Percentiles rank a stretch among this genome's conserved stretches.
phyloP scores from a whole-genome alignment of 1,284 basidiomycete genomes.

The Lentinus polychrous region DNA sequence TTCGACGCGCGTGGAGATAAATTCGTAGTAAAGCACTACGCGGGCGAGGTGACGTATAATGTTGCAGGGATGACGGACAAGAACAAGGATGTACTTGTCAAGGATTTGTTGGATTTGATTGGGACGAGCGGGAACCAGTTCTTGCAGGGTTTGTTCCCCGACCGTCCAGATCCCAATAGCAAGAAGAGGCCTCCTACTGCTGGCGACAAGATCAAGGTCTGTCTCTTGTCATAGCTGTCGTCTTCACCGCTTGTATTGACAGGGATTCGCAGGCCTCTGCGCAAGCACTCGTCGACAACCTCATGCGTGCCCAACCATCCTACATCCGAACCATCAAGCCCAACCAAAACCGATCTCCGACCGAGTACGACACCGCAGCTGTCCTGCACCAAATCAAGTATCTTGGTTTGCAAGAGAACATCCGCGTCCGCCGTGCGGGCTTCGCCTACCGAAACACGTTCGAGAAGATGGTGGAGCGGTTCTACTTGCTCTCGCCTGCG shows the following conservation, averaged over 20 bases:
- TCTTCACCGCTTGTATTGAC: constrained; percentile 6
- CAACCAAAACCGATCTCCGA: constrained; percentile 91
- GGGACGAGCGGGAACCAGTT: constrained; percentile 78
- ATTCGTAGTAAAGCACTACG: constrained; percentile 92
- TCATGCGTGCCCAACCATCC: constrained; percentile 94
- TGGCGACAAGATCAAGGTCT: constrained; percentile 94
- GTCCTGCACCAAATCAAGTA: constrained; percentile 99
- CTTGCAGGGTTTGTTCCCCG: constrained; percentile 87
- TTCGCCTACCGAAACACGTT: constrained; percentile 98
- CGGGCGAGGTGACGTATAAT: constrained; percentile 98
- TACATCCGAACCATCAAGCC: constrained; percentile 99
- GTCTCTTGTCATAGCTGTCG: constrained; percentile 11
- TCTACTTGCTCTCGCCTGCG: constrained; percentile 91
- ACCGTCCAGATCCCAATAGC: constrained; percentile 91
- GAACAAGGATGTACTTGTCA: constrained; percentile 97
- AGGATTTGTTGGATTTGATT: constrained; percentile 91
- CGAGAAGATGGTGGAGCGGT: constrained; percentile 97
- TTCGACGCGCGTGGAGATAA: constrained; percentile 90
- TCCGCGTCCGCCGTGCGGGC: constrained; percentile 92
- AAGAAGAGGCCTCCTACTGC: constrained; percentile 99
- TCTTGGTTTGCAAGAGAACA: constrained; percentile 97
- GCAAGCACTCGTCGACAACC: constrained; percentile 89
- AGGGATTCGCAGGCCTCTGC: constrained; percentile 63
- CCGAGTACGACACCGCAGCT: constrained; percentile 92
- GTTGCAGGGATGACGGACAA: constrained; percentile 99